Evolutionary conservation across 371 early-diverging fungal species (phyloP), one percentile per base, ranked within the genome.

Genomic region (Syncephalastrum monosporum): DNA sequence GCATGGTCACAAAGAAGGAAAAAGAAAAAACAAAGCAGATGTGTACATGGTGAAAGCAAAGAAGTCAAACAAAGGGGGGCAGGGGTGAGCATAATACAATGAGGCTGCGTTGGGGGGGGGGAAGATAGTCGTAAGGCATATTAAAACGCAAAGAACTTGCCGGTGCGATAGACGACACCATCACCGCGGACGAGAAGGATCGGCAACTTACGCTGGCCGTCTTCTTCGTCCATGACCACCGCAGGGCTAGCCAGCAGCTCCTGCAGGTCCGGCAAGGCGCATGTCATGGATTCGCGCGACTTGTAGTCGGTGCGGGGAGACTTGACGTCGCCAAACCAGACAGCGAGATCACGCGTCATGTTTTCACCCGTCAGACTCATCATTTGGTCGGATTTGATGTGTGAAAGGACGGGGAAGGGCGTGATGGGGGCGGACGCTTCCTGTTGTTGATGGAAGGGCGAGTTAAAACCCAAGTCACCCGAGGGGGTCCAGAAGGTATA

Each of bases 401-500:
- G 54, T 25, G 53, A 48, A 51, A n/a, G 54, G 29, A 27, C 44
- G 13, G 60, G 38, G 56, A 48, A 25, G 58, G 60, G 45, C 13
- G 56, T 56, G 12, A 56, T 56, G 24, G 56, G 56, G 5, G 33
- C 33, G n/a, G 57, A 50, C 23, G 55, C 44, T 8, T 63, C 24
- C 12, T 25, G 16, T 12, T 47, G 47, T n/a, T 21, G 48, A 33
- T 55, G 47, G 29, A 63, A 63, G 4, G 68, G 53, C 16, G 49
- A 60, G 55, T 42, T 68, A 57, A 58, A 53, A 14, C 25, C 49
- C 29, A 42, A 60, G 13, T 15, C 62, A 49, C 45, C 23, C 16
- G 62, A 19, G 38, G 87, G 85, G 23, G 83, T 82, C 75, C 82
- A 84, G 56, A 90, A 89, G 54, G 87, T 86, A 66, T 90, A 90